Percentiles rank a stretch among this genome's conserved stretches.
Conservation (phyloP, 441 rosid genomes). For the Syzygium malaccense region DNA sequence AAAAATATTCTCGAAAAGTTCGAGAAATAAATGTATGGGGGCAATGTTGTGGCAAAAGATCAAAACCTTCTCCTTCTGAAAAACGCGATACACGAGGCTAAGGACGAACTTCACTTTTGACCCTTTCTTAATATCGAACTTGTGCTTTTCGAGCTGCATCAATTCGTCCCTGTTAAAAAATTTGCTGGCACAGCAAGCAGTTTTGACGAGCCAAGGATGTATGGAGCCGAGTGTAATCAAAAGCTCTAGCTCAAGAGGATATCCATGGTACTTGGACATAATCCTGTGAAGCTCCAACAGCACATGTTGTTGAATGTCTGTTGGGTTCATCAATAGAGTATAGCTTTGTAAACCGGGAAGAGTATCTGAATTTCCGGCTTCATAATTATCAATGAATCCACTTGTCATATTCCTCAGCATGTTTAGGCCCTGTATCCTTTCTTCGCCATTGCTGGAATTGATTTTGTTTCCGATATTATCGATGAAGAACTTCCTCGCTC, state of each 20-base stretch:
- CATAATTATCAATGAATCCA: constrained; percentile 77
- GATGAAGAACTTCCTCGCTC: constrained; percentile 78
- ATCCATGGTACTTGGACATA: constrained; percentile 49
- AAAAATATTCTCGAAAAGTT: constrained; percentile 62
- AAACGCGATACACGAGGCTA: constrained; percentile 65
- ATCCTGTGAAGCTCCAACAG: constrained; percentile 49
- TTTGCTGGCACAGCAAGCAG: constrained; percentile 53
- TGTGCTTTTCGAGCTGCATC: constrained; percentile 40
- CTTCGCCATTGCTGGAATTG: constrained; percentile 57
- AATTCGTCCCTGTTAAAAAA: constrained; percentile 46
- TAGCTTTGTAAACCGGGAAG: constrained; percentile 95
- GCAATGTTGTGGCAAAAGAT: constrained; percentile 98
- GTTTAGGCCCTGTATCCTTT: constrained; percentile 69
- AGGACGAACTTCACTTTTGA: constrained; percentile 93
- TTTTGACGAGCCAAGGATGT: constrained; percentile 78
- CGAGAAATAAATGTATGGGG: constrained; percentile 57
- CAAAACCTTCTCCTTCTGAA: constrained; percentile 69
- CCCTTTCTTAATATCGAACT: constrained; percentile 53
- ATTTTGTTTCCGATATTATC: constrained; percentile 80
- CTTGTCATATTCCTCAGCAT: constrained; percentile 70
- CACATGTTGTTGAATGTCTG: constrained; percentile 56
- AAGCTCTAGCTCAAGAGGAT: constrained; percentile 77
- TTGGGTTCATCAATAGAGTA: constrained; percentile 82
- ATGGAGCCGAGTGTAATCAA: constrained; percentile 78
- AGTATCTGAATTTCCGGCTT: constrained; percentile 47